Percentiles rank a stretch among this genome's conserved stretches.
phyloP scores from a whole-genome alignment of 1,284 basidiomycete genomes.

The Malassezia yamatoensis region DNA sequence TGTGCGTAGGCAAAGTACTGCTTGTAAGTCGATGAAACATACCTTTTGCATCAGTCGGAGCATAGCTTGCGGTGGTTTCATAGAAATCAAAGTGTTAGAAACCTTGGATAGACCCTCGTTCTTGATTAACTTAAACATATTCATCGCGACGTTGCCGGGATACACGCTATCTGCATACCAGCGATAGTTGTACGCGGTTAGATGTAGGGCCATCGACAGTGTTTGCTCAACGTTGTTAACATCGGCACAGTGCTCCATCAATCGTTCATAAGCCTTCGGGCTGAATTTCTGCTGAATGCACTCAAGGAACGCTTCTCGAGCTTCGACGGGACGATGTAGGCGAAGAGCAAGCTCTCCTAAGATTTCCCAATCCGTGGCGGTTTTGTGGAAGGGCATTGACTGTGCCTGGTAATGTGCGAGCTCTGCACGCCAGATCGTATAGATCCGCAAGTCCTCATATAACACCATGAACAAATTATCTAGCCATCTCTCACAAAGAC shows the following conservation, averaged over 20 bases:
- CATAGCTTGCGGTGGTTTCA: conserved; percentile 51
- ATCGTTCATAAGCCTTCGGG: conserved; percentile 77
- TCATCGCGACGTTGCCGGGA: conserved; percentile 76
- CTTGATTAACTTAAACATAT: conserved; percentile 82
- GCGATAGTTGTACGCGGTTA: conserved; percentile 77
- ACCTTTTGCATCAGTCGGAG: conserved; percentile 23
- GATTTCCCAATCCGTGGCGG: conserved; percentile 95
- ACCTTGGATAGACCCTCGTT: conserved; percentile 93
- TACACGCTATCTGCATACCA: conserved; percentile 58
- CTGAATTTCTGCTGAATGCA: conserved; percentile 83
- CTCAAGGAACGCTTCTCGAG: conserved; percentile 90
- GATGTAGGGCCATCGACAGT: conserved; percentile 78
- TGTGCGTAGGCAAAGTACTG: conserved; percentile 17
- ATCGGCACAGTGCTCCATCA: conserved; percentile 88
- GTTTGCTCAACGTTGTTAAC: conserved; percentile 82
- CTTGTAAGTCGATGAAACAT: background rate
- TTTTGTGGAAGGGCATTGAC: conserved; percentile 91
- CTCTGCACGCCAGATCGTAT: conserved; percentile 98
- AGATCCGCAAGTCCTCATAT: conserved; percentile 95
- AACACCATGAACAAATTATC: conserved; percentile 98
- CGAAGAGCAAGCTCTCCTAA: conserved; percentile 84
- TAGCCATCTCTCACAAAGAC: conserved; percentile 92
- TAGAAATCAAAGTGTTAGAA: conserved; percentile 80
- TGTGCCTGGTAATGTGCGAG: conserved; percentile 98
- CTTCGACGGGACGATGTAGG: conserved; percentile 91